Evolutionary conservation across 75 land plant genomes (phyloP).

Genomic region (Cunninghamia lanceolata): DNA sequence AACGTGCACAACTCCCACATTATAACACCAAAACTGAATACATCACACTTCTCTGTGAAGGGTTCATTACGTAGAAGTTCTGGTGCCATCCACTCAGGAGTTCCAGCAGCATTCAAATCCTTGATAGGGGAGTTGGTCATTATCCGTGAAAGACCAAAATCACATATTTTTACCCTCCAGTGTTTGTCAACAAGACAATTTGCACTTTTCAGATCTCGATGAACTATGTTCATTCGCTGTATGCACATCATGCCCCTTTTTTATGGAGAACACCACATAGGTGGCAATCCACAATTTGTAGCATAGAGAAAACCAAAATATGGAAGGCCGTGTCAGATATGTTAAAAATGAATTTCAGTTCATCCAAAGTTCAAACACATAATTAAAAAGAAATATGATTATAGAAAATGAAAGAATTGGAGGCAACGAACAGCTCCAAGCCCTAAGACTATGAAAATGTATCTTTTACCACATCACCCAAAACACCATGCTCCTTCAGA

Average conservation of each 20-base stretch:
- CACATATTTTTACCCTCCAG: conserved; percentile 90
- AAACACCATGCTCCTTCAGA: background rate
- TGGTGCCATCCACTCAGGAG: conserved; percentile 99
- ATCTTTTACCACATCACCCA: background rate
- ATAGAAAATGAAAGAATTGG: background rate
- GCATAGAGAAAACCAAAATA: conserved; percentile 8
- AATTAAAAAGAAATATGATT: background rate
- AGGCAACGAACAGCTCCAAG: background rate
- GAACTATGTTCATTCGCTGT: conserved; percentile 92
- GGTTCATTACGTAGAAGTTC: conserved; percentile 93
- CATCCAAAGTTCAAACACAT: background rate
- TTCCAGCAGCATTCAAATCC: conserved; percentile 85
- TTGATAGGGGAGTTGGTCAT: conserved; percentile 57
- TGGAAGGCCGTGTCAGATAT: background rate
- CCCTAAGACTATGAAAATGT: background rate
- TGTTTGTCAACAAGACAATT: conserved; percentile 97
- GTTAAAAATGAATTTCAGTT: background rate
- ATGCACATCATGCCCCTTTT: conserved; percentile 95
- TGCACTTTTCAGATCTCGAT: conserved; percentile 97
- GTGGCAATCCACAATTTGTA: conserved; percentile 17
- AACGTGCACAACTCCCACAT: conserved; percentile 98
- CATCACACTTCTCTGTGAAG: conserved; percentile 93
- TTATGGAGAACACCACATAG: conserved; percentile 8
- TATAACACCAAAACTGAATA: conserved; percentile 91
- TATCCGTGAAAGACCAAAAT: conserved; percentile 90